These are phyloP conservation scores for Tubosaeta sp. DNA, from an alignment of 768 basidiomycete genomes.

Conservation along the genomic window DNA sequence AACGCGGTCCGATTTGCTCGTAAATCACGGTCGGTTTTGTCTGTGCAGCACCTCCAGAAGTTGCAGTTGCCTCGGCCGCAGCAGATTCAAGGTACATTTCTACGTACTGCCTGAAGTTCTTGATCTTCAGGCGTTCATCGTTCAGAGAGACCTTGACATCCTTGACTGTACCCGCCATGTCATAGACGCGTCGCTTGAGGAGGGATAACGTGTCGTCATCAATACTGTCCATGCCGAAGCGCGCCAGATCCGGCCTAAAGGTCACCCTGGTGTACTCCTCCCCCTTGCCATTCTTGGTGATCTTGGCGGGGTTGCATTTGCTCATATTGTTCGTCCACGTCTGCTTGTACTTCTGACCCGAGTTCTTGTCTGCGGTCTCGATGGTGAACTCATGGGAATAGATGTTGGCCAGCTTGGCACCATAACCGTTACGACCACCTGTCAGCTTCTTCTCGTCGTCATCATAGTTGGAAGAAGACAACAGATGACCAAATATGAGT, in stretches of 20 bases:
- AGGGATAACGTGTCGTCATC: slow-evolving; percentile 89
- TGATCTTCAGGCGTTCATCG: slow-evolving; percentile 86
- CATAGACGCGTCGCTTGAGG: slow-evolving; percentile 90
- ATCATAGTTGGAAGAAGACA: slow-evolving; percentile 96
- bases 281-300: slow-evolving; percentile 81
- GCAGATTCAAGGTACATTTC: slow-evolving; percentile 86
- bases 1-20: slow-evolving; percentile 75
- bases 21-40: slow-evolving; percentile 76
- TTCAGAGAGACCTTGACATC: slow-evolving; percentile 93
- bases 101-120: slow-evolving; percentile 95
- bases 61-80: slow-evolving; percentile 61
- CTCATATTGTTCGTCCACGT: slow-evolving; percentile 94
- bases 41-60: slow-evolving; percentile 75
- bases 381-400: slow-evolving; percentile 95
- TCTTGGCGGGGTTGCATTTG: slow-evolving; percentile 83
- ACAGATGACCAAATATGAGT: slow-evolving; percentile 92
- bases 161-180: slow-evolving; percentile 93
- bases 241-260: slow-evolving; percentile 86
- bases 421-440: slow-evolving; percentile 97
- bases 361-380: slow-evolving; percentile 89
- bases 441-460: slow-evolving; percentile 98
- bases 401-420: slow-evolving; percentile 97
- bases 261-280: slow-evolving; percentile 93
- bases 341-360: slow-evolving; percentile 89
- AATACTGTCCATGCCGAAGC: slow-evolving; percentile 89